Conservation (phyloP, 2,329 filamentous ascomycete species). For the Cercospora janseana region DNA sequence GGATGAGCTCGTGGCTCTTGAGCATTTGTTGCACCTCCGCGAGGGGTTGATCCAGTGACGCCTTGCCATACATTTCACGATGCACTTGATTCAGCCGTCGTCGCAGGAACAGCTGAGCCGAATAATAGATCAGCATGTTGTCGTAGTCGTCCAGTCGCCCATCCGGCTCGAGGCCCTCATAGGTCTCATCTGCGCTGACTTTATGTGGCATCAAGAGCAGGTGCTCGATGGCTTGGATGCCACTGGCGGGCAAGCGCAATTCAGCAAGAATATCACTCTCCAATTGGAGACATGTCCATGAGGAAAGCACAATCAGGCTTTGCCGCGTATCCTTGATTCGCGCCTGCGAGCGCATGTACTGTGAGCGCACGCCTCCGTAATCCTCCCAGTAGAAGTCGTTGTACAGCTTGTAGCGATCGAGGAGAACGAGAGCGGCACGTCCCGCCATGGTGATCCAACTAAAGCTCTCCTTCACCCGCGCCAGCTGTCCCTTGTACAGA, state of each 20-base stretch:
- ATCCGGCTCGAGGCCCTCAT: conserved; percentile 26
- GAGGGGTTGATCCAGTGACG: conserved; percentile 27
- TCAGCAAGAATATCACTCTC: conserved; percentile 95
- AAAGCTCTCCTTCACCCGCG: conserved; percentile 81
- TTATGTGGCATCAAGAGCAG: conserved; percentile 66
- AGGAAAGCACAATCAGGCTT: conserved; percentile 60
- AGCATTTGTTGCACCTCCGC: conserved; percentile 33
- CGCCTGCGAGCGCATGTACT: conserved; percentile 31
- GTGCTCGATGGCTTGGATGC: conserved; percentile 57
- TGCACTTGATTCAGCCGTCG: conserved; percentile 58
- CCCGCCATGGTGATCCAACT: conserved; percentile 64
- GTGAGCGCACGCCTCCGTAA: conserved; percentile 39
- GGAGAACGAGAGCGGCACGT: conserved; percentile 65
- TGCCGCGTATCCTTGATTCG: conserved; percentile 37
- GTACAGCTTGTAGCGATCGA: conserved; percentile 64
- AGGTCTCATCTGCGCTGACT: conserved; percentile 42
- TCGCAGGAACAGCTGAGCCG: conserved; percentile 60
- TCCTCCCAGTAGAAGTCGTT: conserved; percentile 35
- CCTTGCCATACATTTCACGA: conserved; percentile 52
- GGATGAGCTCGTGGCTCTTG: conserved; percentile 35
- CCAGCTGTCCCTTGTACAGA: conserved; percentile 85
- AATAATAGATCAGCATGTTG: conserved; percentile 57
- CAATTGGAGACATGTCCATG: conserved; percentile 90
- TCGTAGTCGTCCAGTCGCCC: conserved; percentile 28
- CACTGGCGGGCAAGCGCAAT: conserved; percentile 61